Base-by-base conservation (phyloP, 805 yeast genomes). In the Sungouiella thailandica region DNA sequence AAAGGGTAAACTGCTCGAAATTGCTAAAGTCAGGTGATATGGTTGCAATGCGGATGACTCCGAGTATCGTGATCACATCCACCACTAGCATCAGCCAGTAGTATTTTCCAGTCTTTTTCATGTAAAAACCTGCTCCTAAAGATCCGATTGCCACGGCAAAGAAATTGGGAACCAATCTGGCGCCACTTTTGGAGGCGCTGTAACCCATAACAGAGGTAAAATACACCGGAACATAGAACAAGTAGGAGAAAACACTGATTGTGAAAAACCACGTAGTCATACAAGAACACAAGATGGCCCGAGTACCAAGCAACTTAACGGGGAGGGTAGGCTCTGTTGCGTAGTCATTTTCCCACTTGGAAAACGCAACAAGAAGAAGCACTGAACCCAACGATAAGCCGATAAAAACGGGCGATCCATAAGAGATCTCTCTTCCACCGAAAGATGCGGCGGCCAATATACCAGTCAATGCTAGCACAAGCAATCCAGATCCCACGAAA, bases 1-100 rank as follows among this genome's bases (percentile, higher is more conserved):
- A 14, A 5, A 29, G 13, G 12, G 30, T 33, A 66, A 67, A 25
- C 26, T 23, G 26, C 12, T 6, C n/a, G 14, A 28, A 13, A 7
- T 11, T 6, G 15, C 23, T 17, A 7, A 18, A 9, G 5, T 7
- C 17, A 5, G 30, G 30, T 5, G 23, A 7, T 7, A 28, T 28
- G 13, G 7, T 6, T 11, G 13, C 7, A 9, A 28, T 28, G 14
- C 26, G 17, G n/a, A 26, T 13, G n/a, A 26, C 28, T 7, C 28
- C 28, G 14, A 26, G 6, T 7, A 26, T 9, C 8, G 28, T 12
- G 7, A 26, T 7, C 7, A 26, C 14, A 12, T 26, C 13, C 14
- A 26, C 17, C 6, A 26, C 6, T 6, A 26, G 17, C 18, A 14
- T 13, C 28, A 26, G 6, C 18, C 14, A 13, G 28, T 26, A 26